Conservation (phyloP, 2,329 filamentous ascomycete genomes). For the Aureobasidium sp. region DNA sequence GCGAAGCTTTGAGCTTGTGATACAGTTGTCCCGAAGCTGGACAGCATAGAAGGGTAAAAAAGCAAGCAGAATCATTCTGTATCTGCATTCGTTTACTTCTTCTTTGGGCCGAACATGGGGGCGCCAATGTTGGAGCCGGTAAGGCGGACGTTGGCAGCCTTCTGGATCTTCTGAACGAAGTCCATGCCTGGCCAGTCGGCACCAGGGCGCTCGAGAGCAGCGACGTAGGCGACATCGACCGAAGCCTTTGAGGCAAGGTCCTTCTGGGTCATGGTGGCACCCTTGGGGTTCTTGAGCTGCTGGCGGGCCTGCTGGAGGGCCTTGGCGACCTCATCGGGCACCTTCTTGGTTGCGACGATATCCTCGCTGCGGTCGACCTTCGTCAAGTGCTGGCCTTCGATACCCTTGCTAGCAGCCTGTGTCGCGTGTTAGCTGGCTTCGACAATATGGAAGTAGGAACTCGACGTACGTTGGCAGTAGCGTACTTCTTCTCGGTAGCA, state of each 20-base stretch:
- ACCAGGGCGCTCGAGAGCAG: slow-evolving; percentile 78
- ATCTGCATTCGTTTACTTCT: slow-evolving; percentile 40
- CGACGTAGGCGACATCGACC: slow-evolving; percentile 71
- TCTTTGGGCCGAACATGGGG: slow-evolving; percentile 72
- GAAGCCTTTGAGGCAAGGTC: slow-evolving; percentile 81
- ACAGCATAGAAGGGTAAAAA: neutral
- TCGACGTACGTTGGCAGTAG: slow-evolving; percentile 68
- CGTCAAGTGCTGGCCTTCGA: slow-evolving; percentile 88
- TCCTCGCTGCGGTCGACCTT: slow-evolving; percentile 97
- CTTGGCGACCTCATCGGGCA: slow-evolving; percentile 72
- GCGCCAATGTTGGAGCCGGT: slow-evolving; percentile 57
- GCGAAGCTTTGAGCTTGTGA: neutral
- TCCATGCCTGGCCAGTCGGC: slow-evolving; percentile 75
- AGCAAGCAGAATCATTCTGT: neutral
- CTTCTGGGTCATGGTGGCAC: slow-evolving; percentile 77
- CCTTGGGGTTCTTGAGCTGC: slow-evolving; percentile 72
- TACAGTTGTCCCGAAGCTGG: neutral
- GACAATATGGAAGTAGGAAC: neutral
- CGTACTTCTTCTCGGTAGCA: slow-evolving; percentile 86
- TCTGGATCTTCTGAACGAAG: slow-evolving; percentile 75
- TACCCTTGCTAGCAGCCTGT: slow-evolving; percentile 27
- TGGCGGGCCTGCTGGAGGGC: slow-evolving; percentile 75
- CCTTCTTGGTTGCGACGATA: slow-evolving; percentile 92
- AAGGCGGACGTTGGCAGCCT: slow-evolving; percentile 40
- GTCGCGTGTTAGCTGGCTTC: slow-evolving; percentile 38